phyloP scores from a whole-genome alignment of 768 basidiomycete species.

The Amanita subjunquillea region DNA sequence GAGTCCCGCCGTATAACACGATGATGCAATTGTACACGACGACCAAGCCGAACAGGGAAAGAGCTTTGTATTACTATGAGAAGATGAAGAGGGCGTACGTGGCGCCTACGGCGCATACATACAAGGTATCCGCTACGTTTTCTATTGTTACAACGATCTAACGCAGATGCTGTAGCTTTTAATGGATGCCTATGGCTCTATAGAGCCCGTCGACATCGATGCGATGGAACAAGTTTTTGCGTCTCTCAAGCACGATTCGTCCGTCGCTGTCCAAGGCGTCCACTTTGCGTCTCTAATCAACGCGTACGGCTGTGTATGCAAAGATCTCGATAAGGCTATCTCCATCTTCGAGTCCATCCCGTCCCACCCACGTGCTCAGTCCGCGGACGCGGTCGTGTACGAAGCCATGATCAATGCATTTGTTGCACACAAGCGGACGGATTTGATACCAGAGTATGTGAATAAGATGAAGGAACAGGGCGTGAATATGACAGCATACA shows the following conservation, averaged over 20 bases:
- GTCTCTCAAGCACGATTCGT: conserved; percentile 35
- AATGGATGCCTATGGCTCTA: conserved; percentile 78
- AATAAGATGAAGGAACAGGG: conserved; percentile 47
- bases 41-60: conserved; percentile 78
- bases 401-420: conserved; percentile 87
- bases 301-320: conserved; percentile 72
- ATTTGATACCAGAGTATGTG: conserved; percentile 64
- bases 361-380: conserved; percentile 29
- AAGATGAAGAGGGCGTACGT: conserved; percentile 52
- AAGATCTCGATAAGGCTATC: conserved; percentile 70
- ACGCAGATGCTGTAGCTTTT: conserved; percentile 47
- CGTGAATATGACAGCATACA: conserved; percentile 90
- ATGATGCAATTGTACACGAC: conserved; percentile 97
- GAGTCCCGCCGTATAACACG: conserved; percentile 94
- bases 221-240: conserved; percentile 67
- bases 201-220: conserved; percentile 70
- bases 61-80: conserved; percentile 68
- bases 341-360: conserved; percentile 68
- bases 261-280: conserved; percentile 32
- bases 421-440: conserved; percentile 66
- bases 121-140: conserved; percentile 51
- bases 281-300: conserved; percentile 81
- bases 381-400: conserved; percentile 78
- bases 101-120: conserved; percentile 80
- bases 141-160: neutral